Percentiles rank a stretch among this genome's conserved stretches.
These are phyloP conservation scores for Stemphylium vesicarium DNA, from an alignment of 2,329 filamentous ascomycete species.

Conservation along the genomic window DNA sequence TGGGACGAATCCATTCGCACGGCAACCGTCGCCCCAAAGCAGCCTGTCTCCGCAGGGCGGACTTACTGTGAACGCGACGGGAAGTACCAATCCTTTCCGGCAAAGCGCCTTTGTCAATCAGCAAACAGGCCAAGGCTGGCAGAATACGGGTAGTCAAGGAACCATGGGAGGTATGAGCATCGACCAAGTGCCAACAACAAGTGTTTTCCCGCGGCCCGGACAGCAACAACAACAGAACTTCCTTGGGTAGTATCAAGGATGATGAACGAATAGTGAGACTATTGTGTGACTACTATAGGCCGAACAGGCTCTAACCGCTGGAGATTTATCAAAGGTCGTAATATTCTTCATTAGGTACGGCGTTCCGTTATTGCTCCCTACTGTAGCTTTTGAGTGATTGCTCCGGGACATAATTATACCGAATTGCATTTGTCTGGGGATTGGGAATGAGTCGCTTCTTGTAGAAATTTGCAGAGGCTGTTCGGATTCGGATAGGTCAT, in stretches of 20 bases:
- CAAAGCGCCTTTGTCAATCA: constrained; percentile 91
- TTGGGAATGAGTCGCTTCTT: neutral
- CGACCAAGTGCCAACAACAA: constrained; percentile 78
- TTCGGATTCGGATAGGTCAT: neutral
- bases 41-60: constrained; percentile 37
- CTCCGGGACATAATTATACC: constrained; percentile 1
- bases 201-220: constrained; percentile 83
- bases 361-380: constrained; percentile 2
- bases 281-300: neutral
- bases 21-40: constrained; percentile 55
- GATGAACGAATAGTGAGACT: neutral
- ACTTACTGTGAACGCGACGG: constrained; percentile 76
- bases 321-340: neutral
- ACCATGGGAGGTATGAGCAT: constrained; percentile 77
- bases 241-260: constrained; percentile 26
- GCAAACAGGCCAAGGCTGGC: constrained; percentile 86
- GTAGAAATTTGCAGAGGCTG: constrained; percentile 1
- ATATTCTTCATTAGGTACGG: constrained; percentile 5
- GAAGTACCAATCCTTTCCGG: constrained; percentile 92
- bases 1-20: constrained; percentile 75
- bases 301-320: neutral
- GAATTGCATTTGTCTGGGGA: neutral
- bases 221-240: constrained; percentile 47
- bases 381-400: constrained; percentile 4
- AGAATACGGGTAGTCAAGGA: constrained; percentile 71